Evolutionary conservation across 2,329 filamentous ascomycete species (phyloP).

Genomic region (Alternaria sp.): DNA sequence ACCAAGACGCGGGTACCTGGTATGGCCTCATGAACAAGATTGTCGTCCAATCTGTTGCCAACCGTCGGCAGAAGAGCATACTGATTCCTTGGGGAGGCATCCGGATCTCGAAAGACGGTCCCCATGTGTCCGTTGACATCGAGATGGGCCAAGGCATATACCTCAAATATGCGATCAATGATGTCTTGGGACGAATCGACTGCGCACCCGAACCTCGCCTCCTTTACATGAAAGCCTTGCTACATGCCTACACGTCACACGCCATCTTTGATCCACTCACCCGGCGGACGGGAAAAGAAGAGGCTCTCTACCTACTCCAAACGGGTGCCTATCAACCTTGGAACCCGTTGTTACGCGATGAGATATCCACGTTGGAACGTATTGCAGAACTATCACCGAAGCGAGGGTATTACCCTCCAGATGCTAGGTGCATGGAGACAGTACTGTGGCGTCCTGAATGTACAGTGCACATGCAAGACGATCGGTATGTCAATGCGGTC

Average conservation of each 20-base stretch:
- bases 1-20: slow-evolving; percentile 66
- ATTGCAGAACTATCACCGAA: slow-evolving; percentile 48
- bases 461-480: slow-evolving; percentile 39
- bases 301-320: slow-evolving; percentile 59
- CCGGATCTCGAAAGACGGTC: slow-evolving; percentile 28
- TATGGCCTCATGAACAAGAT: slow-evolving; percentile 67
- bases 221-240: slow-evolving; percentile 62
- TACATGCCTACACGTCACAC: slow-evolving; percentile 68
- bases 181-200: slow-evolving; percentile 61
- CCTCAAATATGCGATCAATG: slow-evolving; percentile 60
- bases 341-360: slow-evolving; percentile 15
- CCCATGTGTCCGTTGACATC: slow-evolving; percentile 55
- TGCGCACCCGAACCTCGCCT: slow-evolving; percentile 63
- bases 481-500: slow-evolving; percentile 27
- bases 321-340: slow-evolving; percentile 57
- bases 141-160: slow-evolving; percentile 49
- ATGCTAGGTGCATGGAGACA: slow-evolving; percentile 35
- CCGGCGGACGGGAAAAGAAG: slow-evolving; percentile 65
- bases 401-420: slow-evolving; percentile 40
- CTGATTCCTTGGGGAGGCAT: slow-evolving; percentile 59
- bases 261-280: slow-evolving; percentile 63
- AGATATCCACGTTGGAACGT: slow-evolving; percentile 9
- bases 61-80: slow-evolving; percentile 56
- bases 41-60: slow-evolving; percentile 57
- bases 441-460: slow-evolving; percentile 38